A percentile compares a stretch with the other conserved stretches of the same genome.
Conservation (phyloP, 192 early-diverging fungal genomes). For the Backusella tarrabulga region DNA sequence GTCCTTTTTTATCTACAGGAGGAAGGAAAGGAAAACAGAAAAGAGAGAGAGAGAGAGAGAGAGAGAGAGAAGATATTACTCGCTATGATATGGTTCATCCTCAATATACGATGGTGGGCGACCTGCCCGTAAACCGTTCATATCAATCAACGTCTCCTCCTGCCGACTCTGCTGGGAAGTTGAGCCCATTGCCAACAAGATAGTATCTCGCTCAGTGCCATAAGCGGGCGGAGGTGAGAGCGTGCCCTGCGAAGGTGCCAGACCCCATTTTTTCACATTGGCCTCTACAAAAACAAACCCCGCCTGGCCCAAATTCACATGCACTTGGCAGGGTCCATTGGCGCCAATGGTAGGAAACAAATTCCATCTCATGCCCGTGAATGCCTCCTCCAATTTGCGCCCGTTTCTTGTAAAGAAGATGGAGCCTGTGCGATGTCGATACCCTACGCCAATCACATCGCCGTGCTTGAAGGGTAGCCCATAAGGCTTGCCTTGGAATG, state of each 20-base stretch:
- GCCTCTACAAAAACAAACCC: constrained; percentile 82
- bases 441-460: constrained; percentile 53
- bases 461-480: constrained; percentile 37
- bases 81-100: background rate
- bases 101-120: background rate
- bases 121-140: background rate
- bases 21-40: background rate
- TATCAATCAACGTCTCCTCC: background rate
- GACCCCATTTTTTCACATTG: constrained; percentile 83
- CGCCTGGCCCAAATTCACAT: constrained; percentile 44
- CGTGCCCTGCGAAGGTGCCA: constrained; percentile 70
- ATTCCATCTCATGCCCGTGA: constrained; percentile 31
- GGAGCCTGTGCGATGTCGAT: constrained; percentile 47
- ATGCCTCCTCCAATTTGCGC: constrained; percentile 37
- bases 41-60: background rate
- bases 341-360: constrained; percentile 45
- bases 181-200: constrained; percentile 48
- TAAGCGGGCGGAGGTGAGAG: constrained; percentile 74
- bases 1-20: background rate
- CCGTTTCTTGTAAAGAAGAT: constrained; percentile 56
- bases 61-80: background rate
- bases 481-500: constrained; percentile 32
- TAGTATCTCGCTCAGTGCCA: constrained; percentile 68
- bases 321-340: constrained; percentile 43
- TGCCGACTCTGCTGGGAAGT: background rate